Evolutionary conservation across 2,329 filamentous ascomycete genomes (phyloP), one percentile per base, ranked within the genome.

Genomic region (Basipetospora chlamydospora): DNA sequence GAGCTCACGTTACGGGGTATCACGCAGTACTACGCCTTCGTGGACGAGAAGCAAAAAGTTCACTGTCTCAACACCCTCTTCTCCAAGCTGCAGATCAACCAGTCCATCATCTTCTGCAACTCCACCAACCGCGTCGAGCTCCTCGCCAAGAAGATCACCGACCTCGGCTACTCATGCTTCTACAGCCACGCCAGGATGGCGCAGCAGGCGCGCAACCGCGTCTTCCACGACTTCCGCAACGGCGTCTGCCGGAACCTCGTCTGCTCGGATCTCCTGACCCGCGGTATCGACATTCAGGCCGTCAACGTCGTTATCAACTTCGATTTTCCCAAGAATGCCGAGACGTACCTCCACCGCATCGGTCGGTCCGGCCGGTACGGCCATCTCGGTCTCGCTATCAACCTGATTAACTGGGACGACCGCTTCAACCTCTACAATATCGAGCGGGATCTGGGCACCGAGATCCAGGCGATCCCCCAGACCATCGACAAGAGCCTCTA

Each of bases 221-320:
- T 98, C 42, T 98, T 98, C 67, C 90, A 98, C 62, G 92, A 98
- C 57, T 98, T 98, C 69, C 80, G 90, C 47, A 95, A 95, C 50
- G 90, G 90, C 40, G 87, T 94, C 37, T 96, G 88, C 66, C 85
- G 90, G 51, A 98, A 98, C 57, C 75, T 98, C 26, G 90, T 98
- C 44, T 98, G 90, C 62, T 98, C 92, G 3, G 90, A 98, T 62
- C 70, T 98, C 26, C 73, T 98, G 44, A 98, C 90, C 44, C 87
- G 90, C 61, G 90, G 90, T 76, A 98, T 98, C 52, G 90, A 98
- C 62, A 98, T 98, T 46, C 90, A 98, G 60, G 90, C 90, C 37
- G 90, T 98, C 53, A 98, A 98, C 50, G 90, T 98, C 38, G 90
- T 98, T 55, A 98, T 98, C 73, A 98, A 98, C 66, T 98, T 98